Evolutionary conservation across 345 rosid genomes (phyloP).

Genomic region (Arabidopsis suecica): DNA sequence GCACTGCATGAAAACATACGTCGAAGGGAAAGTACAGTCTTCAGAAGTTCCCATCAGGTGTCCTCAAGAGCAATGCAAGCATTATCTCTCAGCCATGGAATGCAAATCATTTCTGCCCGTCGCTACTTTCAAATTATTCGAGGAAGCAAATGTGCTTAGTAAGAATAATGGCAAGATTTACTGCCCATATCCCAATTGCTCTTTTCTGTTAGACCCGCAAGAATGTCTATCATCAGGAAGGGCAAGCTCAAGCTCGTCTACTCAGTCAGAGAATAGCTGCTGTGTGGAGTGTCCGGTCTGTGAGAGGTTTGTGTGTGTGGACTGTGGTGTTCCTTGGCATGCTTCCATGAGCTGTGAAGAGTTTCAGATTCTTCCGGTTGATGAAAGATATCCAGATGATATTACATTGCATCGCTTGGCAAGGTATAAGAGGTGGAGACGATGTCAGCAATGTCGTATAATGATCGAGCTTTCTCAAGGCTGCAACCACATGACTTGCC

Average conservation of each 20-base stretch:
- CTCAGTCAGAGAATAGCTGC: constrained; percentile 65
- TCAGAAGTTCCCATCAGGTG: constrained; percentile 88
- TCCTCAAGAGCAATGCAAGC: constrained; percentile 87
- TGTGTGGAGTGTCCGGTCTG: constrained; percentile 87
- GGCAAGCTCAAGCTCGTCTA: constrained; percentile 69
- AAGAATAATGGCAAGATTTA: constrained; percentile 65
- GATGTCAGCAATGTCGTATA: constrained; percentile 88
- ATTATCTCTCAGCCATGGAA: constrained; percentile 63
- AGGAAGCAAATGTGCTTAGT: constrained; percentile 64
- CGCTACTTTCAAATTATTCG: constrained; percentile 60
- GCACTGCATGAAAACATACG: constrained; percentile 88
- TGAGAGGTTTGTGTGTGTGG: constrained; percentile 82
- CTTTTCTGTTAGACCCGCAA: constrained; percentile 71
- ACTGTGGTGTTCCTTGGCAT: constrained; percentile 97
- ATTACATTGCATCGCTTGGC: constrained; percentile 84
- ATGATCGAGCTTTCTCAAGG: constrained; percentile 95
- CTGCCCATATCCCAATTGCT: constrained; percentile 90
- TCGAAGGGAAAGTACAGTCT: constrained; percentile 77
- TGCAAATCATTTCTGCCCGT: constrained; percentile 80
- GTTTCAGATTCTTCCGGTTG: constrained; percentile 82
- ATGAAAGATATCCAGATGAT: constrained; percentile 86
- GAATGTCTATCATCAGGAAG: constrained; percentile 68
- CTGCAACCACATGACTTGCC: constrained; percentile 96
- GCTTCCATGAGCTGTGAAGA: constrained; percentile 82
- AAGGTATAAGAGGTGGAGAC: constrained; percentile 85